A percentile compares a stretch with the other conserved stretches of the same genome.
Evolutionary conservation across 805 yeast genomes (phyloP).

Genomic region (Wickerhamiella nectarea): DNA sequence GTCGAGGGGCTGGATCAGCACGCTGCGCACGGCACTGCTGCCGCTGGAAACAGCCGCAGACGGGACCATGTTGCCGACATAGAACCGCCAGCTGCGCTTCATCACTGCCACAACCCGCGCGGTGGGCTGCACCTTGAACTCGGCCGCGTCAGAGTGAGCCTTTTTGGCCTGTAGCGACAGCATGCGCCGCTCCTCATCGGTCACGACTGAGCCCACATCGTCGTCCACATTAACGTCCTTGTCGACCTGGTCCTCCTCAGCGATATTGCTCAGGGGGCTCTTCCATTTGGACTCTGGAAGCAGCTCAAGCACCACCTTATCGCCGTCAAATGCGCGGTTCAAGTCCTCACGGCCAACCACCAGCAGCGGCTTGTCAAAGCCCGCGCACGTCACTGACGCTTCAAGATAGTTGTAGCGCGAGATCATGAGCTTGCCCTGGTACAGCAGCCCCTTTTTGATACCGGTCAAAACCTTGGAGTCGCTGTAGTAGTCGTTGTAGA

Average conservation of each 20-base stretch:
- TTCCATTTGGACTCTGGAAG: slow-evolving; percentile 81
- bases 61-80: slow-evolving; percentile 77
- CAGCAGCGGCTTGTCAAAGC: slow-evolving; percentile 68
- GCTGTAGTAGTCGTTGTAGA: slow-evolving; percentile 66
- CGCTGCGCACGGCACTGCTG: slow-evolving; percentile 58
- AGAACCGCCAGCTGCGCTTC: slow-evolving; percentile 88
- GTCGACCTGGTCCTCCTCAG: slow-evolving; percentile 59
- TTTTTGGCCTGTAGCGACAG: slow-evolving; percentile 64
- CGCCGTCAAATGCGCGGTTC: slow-evolving; percentile 87
- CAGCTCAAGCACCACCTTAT: slow-evolving; percentile 78
- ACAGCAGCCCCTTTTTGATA: slow-evolving; percentile 67
- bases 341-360: slow-evolving; percentile 70
- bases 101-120: slow-evolving; percentile 80
- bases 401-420: slow-evolving; percentile 81
- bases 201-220: slow-evolving; percentile 35
- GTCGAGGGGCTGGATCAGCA: slow-evolving; percentile 82
- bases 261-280: slow-evolving; percentile 61
- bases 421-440: slow-evolving; percentile 70
- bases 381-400: slow-evolving; percentile 60
- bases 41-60: slow-evolving; percentile 49
- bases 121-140: slow-evolving; percentile 64
- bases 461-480: slow-evolving; percentile 84
- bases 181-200: slow-evolving; percentile 57
- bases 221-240: slow-evolving; percentile 35
- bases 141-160: slow-evolving; percentile 26